Base-by-base conservation (phyloP, 208 protist species). In the Naegleria lovaniensis region DNA sequence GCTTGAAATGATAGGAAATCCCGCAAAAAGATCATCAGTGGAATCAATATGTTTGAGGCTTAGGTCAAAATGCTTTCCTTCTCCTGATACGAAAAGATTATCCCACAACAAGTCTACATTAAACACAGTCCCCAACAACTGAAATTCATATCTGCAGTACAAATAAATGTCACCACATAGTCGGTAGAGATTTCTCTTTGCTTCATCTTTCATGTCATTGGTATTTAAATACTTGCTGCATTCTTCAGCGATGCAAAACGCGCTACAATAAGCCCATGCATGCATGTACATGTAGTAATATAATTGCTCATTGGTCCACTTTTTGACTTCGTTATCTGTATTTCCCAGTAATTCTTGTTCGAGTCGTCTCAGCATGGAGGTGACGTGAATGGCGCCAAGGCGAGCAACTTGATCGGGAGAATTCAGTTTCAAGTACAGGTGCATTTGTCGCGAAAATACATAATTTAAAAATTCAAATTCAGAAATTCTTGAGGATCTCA, bases 401-500 rank as follows among this genome's bases (percentile, higher is more conserved):
- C 25, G 11, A 88, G 85, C 85, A n/a, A 39, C 85, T 58, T 58
- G 22, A 58, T 88, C 39, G 16, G 85, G 41, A 0, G 6, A 58
- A 25, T 38, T 6, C 16, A 88, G 22, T 29, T 58, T 88, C 4
- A 88, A 88, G 36, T 36, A 88, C 36, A 88, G 55, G 15, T 88
- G 41, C 11, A 88, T 88, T 36, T 88, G 85, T 88, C 85, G 51
- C 4, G 85, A 29, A 39, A 88, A 88, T 29, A 88, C 41, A 38
- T 88, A 88, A 88, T 58, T 58, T 6, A 58, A 38, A 88, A 88
- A 88, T n/a, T 88, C 85, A 58, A 88, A 88, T 58, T 88, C 85
- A 7, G 39, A 88, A 19, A 88, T 88, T 48, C 4, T 59, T 29
- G 85, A 40, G 2, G 19, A 22, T 40, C 55, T 40, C 5, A 88